Base-by-base conservation (phyloP, 2,329 filamentous ascomycete species). In the Cordyceps tenuipes region DNA sequence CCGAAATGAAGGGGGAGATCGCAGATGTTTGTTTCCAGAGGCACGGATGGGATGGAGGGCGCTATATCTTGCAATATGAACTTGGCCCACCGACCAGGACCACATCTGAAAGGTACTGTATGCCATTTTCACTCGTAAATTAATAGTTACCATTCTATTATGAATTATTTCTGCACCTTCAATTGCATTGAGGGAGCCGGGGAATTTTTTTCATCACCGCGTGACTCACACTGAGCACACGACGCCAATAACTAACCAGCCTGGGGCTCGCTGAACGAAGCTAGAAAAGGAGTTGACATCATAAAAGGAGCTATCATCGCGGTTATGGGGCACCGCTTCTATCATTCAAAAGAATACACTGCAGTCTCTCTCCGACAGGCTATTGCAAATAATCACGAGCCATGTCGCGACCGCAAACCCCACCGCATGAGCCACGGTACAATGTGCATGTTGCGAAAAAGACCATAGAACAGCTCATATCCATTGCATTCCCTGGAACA, bases 351-450 rank as follows among this genome's bases (percentile, higher is more conserved):
- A 39, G 49, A 13, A 23, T 21, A 21, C 29, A 41, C 43, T 19
- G 23, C 31, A 52, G 12, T 0, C n/a, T 46, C n/a, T 46, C 5
- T 21, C 21, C 15, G 8, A 34, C 31, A 7, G 8, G 29, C 29
- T 29, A 29, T 29, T 29, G 29, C 29, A 29, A 13, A 3, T n/a
- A 17, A 19, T 23, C 15, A 5, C 26, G 2, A 26, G 44, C 29
- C 3, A 60, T 60, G 57, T 60, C 57, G 44, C 61, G 63, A n/a
- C 61, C 63, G 5, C 52, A 59, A 15, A 65, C 64, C 3, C 65
- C 65, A 23, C 52, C 64, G 3, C 62, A 65, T 12, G 63, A 66
- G 47, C 66, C 66, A 0, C 63, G 62, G 15, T 60, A 64, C 49
- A 63, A 65, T 10, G 63, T 67, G 44, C 58, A 52, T 13, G 60